Base-by-base conservation (phyloP, 2,329 filamentous ascomycete genomes). In the Fulvia fulva region DNA sequence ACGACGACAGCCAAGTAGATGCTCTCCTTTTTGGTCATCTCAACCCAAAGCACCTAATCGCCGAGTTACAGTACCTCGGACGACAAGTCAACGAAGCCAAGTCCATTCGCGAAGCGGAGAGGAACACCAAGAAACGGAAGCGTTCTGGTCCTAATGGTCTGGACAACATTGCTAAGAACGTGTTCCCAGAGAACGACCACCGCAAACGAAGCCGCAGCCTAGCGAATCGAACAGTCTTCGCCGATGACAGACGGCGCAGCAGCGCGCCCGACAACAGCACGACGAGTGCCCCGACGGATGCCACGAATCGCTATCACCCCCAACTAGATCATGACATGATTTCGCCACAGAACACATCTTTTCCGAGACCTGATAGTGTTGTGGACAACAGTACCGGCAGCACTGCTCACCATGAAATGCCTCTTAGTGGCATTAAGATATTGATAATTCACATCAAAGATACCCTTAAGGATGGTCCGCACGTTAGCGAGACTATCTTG, bases 401-500 rank as follows among this genome's bases (percentile, higher is more conserved):
- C 52, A n/a, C 26, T 37, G 50, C 19, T 47, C n/a, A 32, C 28
- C 45, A 56, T 49, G n/a, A 12, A 28, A 58, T 69, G 51, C 86
- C 86, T 6, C 78, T 99, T 4, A 78, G 80, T 53, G 91, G 91
- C 0, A 71, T 97, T 26, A 88, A 86, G 62, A 79, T 99, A 1
- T 86, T 97, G 51, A 85, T 97, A 56, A 97, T 97, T 37, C 94
- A 99, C 71, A 84, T 97, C 69, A 99, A 99, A 73, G 93, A 66
- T 64, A 87, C 83, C 22, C 77, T 97, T 56, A 78, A 81, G 8
- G 91, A 96, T 70, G 90, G 85, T 0, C 83, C 84, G 25, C 73
- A 77, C 50, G 84, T 82, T 1, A 82, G 79, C 34, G 85, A 90
- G 3, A 81, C 76, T 1, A 96, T 97, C 34, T 67, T 94, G 22